Evolutionary conservation across 2,329 filamentous ascomycete species (phyloP).

Genomic region (Alternaria brassicae): DNA sequence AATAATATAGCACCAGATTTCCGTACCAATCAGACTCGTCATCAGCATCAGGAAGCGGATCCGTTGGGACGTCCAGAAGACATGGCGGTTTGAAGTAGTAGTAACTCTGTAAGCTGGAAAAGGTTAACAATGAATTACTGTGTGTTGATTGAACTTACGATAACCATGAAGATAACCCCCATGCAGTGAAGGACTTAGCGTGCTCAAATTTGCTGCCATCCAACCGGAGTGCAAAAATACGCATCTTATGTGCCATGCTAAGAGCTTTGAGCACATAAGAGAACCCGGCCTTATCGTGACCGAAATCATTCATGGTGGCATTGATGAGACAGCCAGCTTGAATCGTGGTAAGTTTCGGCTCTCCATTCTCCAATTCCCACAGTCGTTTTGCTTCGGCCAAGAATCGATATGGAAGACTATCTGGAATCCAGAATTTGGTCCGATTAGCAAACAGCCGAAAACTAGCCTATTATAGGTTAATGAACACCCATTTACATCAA

Average conservation of each 20-base stretch:
- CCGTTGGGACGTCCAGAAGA: constrained; percentile 4
- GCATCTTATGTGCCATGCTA: constrained; percentile 21
- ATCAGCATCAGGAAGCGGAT: constrained; percentile 19
- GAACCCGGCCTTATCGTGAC: constrained; percentile 14
- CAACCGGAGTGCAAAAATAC: constrained; percentile 12
- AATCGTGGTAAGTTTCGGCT: constrained; percentile 19
- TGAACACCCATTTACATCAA: neutral
- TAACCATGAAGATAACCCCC: constrained; percentile 14
- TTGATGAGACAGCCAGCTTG: constrained; percentile 25
- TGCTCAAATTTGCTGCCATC: constrained; percentile 4
- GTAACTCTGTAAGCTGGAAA: constrained; percentile 9
- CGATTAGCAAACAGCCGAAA: constrained; percentile 9
- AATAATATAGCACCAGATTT: constrained; percentile 16
- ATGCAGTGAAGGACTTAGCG: constrained; percentile 19
- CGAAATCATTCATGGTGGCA: constrained; percentile 12
- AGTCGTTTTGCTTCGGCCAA: constrained; percentile 30
- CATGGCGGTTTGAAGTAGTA: constrained; percentile 19
- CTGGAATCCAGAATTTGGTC: constrained; percentile 22
- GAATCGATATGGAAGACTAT: constrained; percentile 25
- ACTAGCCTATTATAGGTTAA: constrained; percentile 16
- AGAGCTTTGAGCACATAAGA: constrained; percentile 19
- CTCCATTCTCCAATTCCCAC: constrained; percentile 24
- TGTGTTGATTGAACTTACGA: neutral
- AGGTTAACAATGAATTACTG: neutral
- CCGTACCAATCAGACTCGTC: constrained; percentile 23